phyloP scores from a whole-genome alignment of 2,329 filamentous ascomycete species.

The Fusarium piperis region DNA sequence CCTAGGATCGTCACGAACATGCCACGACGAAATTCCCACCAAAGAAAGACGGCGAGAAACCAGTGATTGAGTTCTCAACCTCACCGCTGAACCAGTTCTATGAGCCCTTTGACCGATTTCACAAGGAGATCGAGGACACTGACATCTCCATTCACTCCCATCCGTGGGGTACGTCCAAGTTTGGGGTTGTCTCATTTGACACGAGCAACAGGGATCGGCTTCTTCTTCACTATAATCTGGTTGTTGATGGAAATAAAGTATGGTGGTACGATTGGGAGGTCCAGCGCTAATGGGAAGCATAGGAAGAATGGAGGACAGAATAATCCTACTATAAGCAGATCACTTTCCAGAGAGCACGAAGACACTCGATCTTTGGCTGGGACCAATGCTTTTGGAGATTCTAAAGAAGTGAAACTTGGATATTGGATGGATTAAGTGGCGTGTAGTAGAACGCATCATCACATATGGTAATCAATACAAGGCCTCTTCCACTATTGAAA shows the following conservation, averaged over 20 bases:
- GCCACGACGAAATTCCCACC: neutral
- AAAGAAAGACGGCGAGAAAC: neutral
- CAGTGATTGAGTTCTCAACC: constrained; percentile 3
- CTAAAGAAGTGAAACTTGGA: too few species aligned
- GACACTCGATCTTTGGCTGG: too few species aligned
- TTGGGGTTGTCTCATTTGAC: neutral
- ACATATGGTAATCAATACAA: too few species aligned
- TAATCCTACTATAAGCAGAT: neutral
- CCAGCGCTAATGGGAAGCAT: neutral
- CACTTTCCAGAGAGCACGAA: neutral
- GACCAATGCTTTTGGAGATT: too few species aligned
- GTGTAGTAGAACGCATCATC: too few species aligned
- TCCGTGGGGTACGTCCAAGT: neutral
- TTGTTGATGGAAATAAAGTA: neutral
- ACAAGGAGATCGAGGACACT: neutral
- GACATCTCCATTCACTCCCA: neutral
- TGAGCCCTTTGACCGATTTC: neutral
- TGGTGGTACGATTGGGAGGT: neutral
- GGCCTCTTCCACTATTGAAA: neutral
- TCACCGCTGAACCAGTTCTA: constrained; percentile 5
- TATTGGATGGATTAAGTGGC: too few species aligned
- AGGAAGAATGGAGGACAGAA: neutral
- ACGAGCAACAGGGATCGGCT: neutral
- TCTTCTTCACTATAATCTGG: neutral
- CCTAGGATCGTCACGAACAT: neutral